Base-by-base conservation (phyloP, 345 rosid species). In the Jatropha curcas region DNA sequence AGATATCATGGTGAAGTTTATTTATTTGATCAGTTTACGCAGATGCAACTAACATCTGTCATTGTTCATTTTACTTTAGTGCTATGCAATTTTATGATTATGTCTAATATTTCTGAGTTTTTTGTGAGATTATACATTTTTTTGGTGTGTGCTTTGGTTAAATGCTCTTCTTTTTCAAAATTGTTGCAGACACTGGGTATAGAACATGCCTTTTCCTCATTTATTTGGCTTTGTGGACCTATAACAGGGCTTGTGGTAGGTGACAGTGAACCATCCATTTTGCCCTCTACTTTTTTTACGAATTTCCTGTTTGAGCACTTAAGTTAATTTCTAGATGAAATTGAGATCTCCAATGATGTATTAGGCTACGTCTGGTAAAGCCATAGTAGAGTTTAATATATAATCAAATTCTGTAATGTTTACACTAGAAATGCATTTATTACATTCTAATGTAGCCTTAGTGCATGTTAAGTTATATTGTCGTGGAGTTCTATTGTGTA, bases 181-280 rank as follows among this genome's bases (percentile, higher is more conserved):
- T 71, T 48, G 39, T 65, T 89, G 89, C 97, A 95, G 99, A 95
- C 97, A 19, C 97, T 95, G 71, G 98, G 99, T 66, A 88, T 91
- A 35, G 81, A 82, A 27, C 99, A 95, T 70, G 97, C 98, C 20
- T 95, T 95, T 85, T 93, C 99, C 72, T 95, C 99, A 3, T 95
- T 91, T 75, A 95, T 95, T 82, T 91, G 98, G 98, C 92, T 95
- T 7, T 95, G 99, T 41, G 98, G 99, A 67, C 99, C 97, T 2
- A 89, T 95, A 62, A 90, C 99, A 68, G 99, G 97, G 71, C 97
- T 95, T 74, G 97, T 90, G 98, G 99, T 95, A 92, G 65, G 91
- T 86, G 71, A 72, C 76, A 28, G 73, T 51, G 63, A 3, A 55
- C 62, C 8, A 17, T n/a, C 31, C 27, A n/a, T 43, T 45, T 60